A percentile compares a stretch with the other conserved stretches of the same genome.
These are phyloP conservation scores for Solanum hybrid DNA, from an alignment of 305 asterid genomes.

Conservation along the genomic window DNA sequence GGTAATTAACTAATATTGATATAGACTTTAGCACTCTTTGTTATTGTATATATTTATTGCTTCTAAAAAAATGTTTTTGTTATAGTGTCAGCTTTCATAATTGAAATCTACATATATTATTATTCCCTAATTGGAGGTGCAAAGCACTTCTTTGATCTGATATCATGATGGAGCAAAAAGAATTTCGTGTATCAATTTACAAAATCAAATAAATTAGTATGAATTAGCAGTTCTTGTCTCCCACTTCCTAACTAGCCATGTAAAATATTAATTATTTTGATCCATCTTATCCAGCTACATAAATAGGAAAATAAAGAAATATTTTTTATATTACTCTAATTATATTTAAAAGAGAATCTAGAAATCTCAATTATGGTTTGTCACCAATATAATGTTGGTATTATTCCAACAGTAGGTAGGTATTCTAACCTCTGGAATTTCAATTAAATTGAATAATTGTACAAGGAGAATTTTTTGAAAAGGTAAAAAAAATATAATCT, in stretches of 20 bases:
- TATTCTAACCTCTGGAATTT: not conserved
- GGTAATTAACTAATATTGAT: too few relatives aligned
- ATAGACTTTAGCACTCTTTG: too few relatives aligned
- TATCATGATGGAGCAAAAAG: not conserved
- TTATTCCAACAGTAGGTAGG: conserved; percentile 1
- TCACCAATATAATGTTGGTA: not conserved
- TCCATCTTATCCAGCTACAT: not conserved
- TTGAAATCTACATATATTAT: not conserved
- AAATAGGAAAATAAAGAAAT: not conserved
- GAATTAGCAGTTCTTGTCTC: not conserved
- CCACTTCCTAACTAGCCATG: not conserved
- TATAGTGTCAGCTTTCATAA: not conserved
- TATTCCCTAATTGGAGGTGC: conserved; percentile 3
- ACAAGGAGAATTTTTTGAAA: not conserved
- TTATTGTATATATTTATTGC: not conserved
- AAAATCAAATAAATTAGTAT: not conserved
- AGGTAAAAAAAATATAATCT: not conserved
- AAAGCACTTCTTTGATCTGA: conserved; percentile 4
- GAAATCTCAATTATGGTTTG: not conserved
- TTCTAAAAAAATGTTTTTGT: too few relatives aligned
- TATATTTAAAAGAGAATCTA: not conserved
- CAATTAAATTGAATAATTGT: not conserved
- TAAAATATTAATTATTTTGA: not conserved
- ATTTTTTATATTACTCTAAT: not conserved
- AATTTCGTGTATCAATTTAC: not conserved